These are phyloP conservation scores for Tetrahymena malaccensis DNA, from an alignment of 73 alveolate species.

Conservation along the genomic window DNA sequence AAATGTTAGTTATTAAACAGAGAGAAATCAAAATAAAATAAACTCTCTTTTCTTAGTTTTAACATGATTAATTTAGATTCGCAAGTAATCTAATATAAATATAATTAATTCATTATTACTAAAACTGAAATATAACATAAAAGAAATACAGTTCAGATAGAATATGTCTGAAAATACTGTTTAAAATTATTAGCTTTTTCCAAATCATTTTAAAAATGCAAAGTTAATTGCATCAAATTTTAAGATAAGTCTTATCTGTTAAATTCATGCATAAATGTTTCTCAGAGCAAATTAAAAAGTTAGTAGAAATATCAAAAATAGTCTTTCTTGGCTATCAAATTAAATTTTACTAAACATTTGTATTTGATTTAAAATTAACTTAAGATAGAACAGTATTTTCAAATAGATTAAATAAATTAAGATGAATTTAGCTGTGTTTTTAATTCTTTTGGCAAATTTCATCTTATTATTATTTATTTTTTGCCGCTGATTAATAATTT, in stretches of 20 bases:
- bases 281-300: background rate
- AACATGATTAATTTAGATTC: background rate
- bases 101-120: too few relatives aligned
- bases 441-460: background rate
- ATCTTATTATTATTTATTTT: background rate
- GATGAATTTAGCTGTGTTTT: background rate
- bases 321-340: background rate
- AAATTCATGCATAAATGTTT: too few relatives aligned
- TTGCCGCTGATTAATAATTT: background rate
- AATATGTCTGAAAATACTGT: too few relatives aligned
- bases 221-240: too few relatives aligned
- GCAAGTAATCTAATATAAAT: too few relatives aligned
- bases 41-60: background rate
- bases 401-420: background rate
- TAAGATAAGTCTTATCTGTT: background rate
- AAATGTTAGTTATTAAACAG: background rate
- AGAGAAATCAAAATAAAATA: background rate
- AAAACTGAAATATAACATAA: background rate
- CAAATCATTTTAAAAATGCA: background rate
- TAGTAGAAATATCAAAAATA: background rate
- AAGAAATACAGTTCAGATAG: background rate
- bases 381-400: background rate
- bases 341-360: background rate
- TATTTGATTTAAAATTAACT: background rate
- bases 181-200: background rate